Base-by-base conservation (phyloP, 352 stramenopile genomes). In the Pythium sukuiense region DNA sequence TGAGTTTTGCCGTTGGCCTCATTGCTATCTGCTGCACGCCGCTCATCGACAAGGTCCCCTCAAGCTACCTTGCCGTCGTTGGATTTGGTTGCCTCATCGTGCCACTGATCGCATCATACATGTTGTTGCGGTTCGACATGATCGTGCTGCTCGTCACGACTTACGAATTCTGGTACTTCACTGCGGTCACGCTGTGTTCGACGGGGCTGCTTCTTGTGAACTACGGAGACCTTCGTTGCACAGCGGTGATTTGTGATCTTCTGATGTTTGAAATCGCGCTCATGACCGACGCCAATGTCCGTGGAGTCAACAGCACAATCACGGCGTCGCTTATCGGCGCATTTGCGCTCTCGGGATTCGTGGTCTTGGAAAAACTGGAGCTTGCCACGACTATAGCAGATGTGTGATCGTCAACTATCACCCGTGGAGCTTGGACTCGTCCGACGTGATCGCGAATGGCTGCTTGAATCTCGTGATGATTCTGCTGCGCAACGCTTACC, bases 401-500 rank as follows among this genome's bases (percentile, higher is more conserved):
- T 8, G 24, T 18, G 20, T 24, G 5, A 24, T 67, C 29, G 39
- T 24, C 6, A 37, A 3, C 7, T 67, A 67, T 20, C 3, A 27
- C 39, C 2, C 4, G 13, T 67, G 52, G 61, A 24, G 6, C 5
- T 32, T 67, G 12, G 11, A 37, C 12, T 45, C 52, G 12, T 37
- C n/a, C n/a, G 61, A 67, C 27, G 29, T 67, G 8, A 29, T 55
- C 18, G 30, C 29, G 1, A 61, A 55, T n/a, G 61, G 61, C 3
- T n/a, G 61, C 24, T 27, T 6, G 7, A 49, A 29, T 4, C 37
- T 67, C 29, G 33, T 43, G 6, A 9, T 61, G 20, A 32, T 67
- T 26, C 26, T 67, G n/a, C 13, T 61, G 12, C 61, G 61, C 18
- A 67, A 67, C 33, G 61, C 37, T 6, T 61, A 61, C 26, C 61